phyloP scores from a whole-genome alignment of 768 basidiomycete species.

The Termitomyces sp. region DNA sequence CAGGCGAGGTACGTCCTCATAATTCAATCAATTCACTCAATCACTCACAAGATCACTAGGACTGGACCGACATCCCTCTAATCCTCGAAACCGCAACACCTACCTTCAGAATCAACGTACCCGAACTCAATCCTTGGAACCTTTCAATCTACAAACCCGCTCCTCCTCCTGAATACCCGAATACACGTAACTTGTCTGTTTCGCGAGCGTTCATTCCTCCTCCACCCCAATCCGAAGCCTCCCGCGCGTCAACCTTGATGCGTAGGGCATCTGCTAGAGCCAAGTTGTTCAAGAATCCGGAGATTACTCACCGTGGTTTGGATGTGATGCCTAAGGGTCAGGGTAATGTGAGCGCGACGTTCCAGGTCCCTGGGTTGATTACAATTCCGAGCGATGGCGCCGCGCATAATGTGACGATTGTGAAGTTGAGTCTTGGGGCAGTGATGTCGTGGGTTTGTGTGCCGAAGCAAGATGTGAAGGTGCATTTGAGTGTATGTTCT shows the following conservation, averaged over 20 bases:
- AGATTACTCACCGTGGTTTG: background rate
- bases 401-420: constrained; percentile 29
- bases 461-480: constrained; percentile 26
- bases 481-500: constrained; percentile 24
- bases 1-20: constrained; percentile 33
- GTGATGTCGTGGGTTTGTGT: constrained; percentile 28
- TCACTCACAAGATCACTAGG: constrained; percentile 17
- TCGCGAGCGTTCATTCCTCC: too few relatives aligned
- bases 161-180: background rate
- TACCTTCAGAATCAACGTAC: constrained; percentile 34
- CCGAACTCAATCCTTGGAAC: constrained; percentile 32
- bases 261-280: too few relatives aligned
- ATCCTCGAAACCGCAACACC: constrained; percentile 39
- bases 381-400: constrained; percentile 26
- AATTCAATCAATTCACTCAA: too few relatives aligned
- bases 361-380: constrained; percentile 25
- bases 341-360: constrained; percentile 25
- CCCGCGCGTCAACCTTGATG: too few relatives aligned
- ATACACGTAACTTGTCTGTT: too few relatives aligned
- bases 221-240: too few relatives aligned
- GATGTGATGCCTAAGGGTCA: constrained; percentile 16
- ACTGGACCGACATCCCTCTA: constrained; percentile 38
- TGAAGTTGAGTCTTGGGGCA: constrained; percentile 21
- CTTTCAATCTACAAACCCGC: constrained; percentile 7
- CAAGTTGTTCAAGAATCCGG: too few relatives aligned